Evolutionary conservation across 257 asterid genomes (phyloP).

Genomic region (Paulownia fortunei): DNA sequence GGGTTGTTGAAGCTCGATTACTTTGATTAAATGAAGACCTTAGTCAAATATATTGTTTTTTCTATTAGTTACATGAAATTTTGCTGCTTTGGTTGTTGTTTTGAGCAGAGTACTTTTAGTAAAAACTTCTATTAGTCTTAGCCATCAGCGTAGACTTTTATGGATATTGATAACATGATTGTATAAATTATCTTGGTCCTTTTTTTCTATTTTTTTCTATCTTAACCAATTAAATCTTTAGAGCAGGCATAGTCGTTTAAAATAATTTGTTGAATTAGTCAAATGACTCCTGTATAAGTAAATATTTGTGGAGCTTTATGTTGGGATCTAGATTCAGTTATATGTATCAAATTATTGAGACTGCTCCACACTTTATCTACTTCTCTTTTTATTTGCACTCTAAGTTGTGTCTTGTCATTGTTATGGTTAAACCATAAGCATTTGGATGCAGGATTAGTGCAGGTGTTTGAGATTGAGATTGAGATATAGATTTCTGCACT

Average conservation of each 20-base stretch:
- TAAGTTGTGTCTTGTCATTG: not conserved
- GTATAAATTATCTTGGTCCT: not conserved
- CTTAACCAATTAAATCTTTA: not conserved
- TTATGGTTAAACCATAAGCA: slow-evolving; percentile 19
- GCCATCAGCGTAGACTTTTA: not conserved
- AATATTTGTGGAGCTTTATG: not conserved
- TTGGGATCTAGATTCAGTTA: not conserved
- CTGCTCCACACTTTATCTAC: not conserved
- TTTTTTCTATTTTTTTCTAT: not conserved
- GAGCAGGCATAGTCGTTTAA: not conserved
- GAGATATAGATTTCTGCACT: not conserved
- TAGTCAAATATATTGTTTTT: not conserved
- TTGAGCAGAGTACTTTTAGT: not conserved
- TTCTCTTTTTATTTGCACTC: not conserved
- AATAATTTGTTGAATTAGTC: not conserved
- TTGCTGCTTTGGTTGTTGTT: not conserved
- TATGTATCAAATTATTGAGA: not conserved
- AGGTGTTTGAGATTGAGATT: slow-evolving; percentile 23
- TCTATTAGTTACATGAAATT: not conserved
- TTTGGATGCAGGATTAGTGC: slow-evolving; percentile 36
- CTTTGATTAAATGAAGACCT: not conserved
- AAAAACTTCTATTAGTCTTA: not conserved
- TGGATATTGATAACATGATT: slow-evolving; percentile 8
- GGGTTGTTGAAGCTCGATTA: slow-evolving; percentile 31
- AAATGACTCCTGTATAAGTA: not conserved